These are phyloP conservation scores for Globisporangium lucens DNA, from an alignment of 352 stramenopile genomes.

Conservation along the genomic window DNA sequence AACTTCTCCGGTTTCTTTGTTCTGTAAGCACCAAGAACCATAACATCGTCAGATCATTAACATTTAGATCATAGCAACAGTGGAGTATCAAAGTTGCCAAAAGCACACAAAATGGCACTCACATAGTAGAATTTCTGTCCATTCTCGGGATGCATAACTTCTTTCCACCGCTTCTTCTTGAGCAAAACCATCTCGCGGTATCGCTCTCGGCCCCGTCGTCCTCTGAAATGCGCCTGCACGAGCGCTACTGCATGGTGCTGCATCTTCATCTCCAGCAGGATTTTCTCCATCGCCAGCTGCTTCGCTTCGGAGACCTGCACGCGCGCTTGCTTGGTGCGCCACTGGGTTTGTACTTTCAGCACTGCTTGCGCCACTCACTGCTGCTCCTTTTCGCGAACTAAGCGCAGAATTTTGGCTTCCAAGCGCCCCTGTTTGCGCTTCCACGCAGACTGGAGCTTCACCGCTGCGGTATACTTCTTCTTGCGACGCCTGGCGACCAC, in stretches of 20 bases:
- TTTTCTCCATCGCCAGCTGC: constrained; percentile 34
- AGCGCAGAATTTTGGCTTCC: constrained; percentile 32
- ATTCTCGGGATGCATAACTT: constrained; percentile 78
- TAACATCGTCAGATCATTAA: neutral
- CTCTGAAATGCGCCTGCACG: constrained; percentile 75
- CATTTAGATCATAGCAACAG: neutral
- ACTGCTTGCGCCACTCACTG: constrained; percentile 30
- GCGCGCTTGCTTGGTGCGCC: constrained; percentile 36
- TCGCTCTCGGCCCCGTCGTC: constrained; percentile 57
- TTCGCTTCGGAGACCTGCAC: constrained; percentile 27
- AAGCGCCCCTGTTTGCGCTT: constrained; percentile 50
- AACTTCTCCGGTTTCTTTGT: constrained; percentile 92
- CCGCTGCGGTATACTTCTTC: constrained; percentile 39
- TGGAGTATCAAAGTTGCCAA: neutral
- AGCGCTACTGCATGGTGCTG: constrained; percentile 64
- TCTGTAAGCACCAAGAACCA: constrained; percentile 34
- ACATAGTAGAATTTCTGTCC: constrained; percentile 90
- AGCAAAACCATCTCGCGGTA: constrained; percentile 49
- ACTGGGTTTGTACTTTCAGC: constrained; percentile 47
- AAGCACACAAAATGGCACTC: constrained; percentile 10
- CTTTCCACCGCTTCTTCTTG: constrained; percentile 90
- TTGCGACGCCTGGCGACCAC: constrained; percentile 28
- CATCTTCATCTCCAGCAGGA: constrained; percentile 50
- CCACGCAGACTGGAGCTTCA: constrained; percentile 56
- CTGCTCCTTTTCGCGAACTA: constrained; percentile 37